A percentile compares a stretch with the other conserved stretches of the same genome.
These are phyloP conservation scores for Flaveria brownii DNA, from an alignment of 129 eudicot species.

Conservation along the genomic window DNA sequence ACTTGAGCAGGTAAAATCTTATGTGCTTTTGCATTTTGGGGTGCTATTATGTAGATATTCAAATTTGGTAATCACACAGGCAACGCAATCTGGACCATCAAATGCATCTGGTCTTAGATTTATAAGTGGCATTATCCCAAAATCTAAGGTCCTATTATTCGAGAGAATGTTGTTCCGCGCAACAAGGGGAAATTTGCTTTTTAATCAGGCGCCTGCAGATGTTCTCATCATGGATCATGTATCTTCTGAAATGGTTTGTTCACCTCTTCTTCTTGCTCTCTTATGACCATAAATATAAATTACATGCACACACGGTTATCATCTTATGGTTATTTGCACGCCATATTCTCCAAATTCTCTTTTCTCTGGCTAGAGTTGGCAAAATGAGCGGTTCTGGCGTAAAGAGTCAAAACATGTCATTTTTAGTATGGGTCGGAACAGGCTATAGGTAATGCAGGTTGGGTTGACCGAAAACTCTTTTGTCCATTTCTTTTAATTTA, in stretches of 20 bases:
- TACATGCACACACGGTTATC: conserved; percentile 1
- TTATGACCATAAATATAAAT: not conserved
- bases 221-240: conserved; percentile 79
- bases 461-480: not conserved
- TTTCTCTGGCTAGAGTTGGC: not conserved
- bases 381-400: conserved; percentile 2
- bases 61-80: conserved; percentile 52
- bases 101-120: conserved; percentile 79
- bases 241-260: conserved; percentile 80
- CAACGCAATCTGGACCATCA: conserved; percentile 65
- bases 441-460: not conserved
- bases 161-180: conserved; percentile 98
- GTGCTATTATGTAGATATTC: not conserved
- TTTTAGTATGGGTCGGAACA: not conserved
- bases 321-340: conserved; percentile 18
- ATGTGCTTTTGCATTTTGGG: not conserved
- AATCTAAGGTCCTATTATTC: conserved; percentile 72
- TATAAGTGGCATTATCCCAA: conserved; percentile 81
- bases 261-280: conserved; percentile 2
- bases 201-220: conserved; percentile 86
- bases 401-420: not conserved
- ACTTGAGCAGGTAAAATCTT: conserved; percentile 72
- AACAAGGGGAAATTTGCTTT: conserved; percentile 95
- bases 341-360: not conserved
- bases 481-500: not conserved